A percentile compares a stretch with the other conserved stretches of the same genome.
These are phyloP conservation scores for Saccharomycopsis schoenii DNA, from an alignment of 805 yeast genomes.

Conservation along the genomic window DNA sequence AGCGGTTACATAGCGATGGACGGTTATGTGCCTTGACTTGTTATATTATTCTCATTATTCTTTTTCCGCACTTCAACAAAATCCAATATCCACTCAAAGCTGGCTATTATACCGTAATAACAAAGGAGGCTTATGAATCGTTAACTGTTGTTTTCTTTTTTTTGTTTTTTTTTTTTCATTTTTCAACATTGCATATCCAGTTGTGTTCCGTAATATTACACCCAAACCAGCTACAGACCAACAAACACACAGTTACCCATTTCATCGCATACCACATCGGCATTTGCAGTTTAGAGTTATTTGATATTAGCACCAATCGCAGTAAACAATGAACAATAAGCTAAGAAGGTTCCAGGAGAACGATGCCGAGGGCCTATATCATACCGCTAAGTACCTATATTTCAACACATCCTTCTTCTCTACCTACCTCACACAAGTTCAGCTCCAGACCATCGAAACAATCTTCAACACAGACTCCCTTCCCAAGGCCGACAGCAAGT, in stretches of 20 bases:
- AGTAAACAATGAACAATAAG: constrained; percentile 10
- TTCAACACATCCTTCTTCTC: constrained; percentile 13
- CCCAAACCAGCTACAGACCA: not conserved
- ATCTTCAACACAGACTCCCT: constrained; percentile 6
- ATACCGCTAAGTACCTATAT: constrained; percentile 20
- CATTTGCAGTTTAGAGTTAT: not conserved
- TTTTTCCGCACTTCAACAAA: too few relatives aligned
- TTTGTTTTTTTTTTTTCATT: not conserved
- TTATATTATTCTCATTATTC: too few relatives aligned
- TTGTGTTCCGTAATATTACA: not conserved
- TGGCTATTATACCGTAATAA: too few relatives aligned
- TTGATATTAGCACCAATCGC: not conserved
- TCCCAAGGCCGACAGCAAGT: not conserved
- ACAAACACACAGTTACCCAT: too few relatives aligned
- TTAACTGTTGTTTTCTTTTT: too few relatives aligned
- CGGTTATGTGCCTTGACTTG: too few relatives aligned
- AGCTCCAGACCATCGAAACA: constrained; percentile 17
- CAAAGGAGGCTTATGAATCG: too few relatives aligned
- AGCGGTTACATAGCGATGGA: too few relatives aligned
- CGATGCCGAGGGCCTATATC: constrained; percentile 21
- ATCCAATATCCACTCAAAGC: too few relatives aligned
- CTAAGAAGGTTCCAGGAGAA: constrained; percentile 23
- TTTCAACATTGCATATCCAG: not conserved
- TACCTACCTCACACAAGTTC: constrained; percentile 12
- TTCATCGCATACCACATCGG: too few relatives aligned